These are phyloP conservation scores for Citrus unshiu DNA, from an alignment of 345 rosid genomes.

Conservation along the genomic window DNA sequence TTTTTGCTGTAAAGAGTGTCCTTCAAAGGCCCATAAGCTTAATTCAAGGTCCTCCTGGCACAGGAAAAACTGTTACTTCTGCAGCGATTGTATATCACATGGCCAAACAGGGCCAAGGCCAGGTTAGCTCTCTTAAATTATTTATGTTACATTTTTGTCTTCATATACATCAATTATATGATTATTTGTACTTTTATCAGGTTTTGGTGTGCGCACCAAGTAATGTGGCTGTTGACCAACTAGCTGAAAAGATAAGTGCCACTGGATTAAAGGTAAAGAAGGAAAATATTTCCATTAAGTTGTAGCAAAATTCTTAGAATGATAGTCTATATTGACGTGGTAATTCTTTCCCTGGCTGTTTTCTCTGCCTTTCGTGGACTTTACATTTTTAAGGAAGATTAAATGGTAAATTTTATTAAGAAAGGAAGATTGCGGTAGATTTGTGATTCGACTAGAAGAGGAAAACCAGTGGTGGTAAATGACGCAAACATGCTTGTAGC, in stretches of 20 bases:
- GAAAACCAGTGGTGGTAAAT: background rate
- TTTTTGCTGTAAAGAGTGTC: slow-evolving; percentile 95
- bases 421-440: background rate
- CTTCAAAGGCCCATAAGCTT: slow-evolving; percentile 98
- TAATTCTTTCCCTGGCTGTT: background rate
- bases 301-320: background rate
- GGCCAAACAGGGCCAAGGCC: slow-evolving; percentile 99
- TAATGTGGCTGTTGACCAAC: slow-evolving; percentile 98
- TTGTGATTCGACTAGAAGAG: no score
- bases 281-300: background rate
- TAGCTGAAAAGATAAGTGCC: slow-evolving; percentile 99
- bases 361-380: background rate
- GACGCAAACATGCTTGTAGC: background rate
- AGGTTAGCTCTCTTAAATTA: slow-evolving; percentile 35
- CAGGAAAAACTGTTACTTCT: slow-evolving; percentile 99
- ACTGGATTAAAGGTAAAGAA: slow-evolving; percentile 87
- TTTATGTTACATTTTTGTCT: background rate
- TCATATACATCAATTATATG: background rate
- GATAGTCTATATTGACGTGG: background rate
- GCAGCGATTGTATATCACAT: slow-evolving; percentile 99
- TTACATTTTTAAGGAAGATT: background rate
- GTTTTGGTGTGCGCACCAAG: slow-evolving; percentile 99
- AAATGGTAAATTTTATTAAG: background rate
- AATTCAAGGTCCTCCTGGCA: slow-evolving; percentile 99
- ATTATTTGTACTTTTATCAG: slow-evolving; percentile 30